A percentile compares a stretch with the other conserved stretches of the same genome.
These are phyloP conservation scores for Brassica balearica DNA, from an alignment of 441 rosid genomes.

Conservation along the genomic window DNA sequence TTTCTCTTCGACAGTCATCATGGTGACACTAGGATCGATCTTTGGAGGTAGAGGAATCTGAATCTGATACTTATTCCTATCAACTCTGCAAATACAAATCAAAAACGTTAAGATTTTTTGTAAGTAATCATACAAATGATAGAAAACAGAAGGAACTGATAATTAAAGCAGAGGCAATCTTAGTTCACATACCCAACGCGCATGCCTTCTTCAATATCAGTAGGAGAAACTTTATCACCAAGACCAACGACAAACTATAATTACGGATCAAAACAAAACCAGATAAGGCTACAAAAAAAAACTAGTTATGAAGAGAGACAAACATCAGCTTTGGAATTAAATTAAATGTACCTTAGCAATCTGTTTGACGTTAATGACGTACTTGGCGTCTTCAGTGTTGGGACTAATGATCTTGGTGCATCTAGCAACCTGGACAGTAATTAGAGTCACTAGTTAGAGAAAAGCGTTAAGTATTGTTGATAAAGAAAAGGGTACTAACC, in stretches of 20 bases:
- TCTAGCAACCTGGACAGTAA: conserved; percentile 75
- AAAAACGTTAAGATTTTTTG: not conserved
- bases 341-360: conserved; percentile 76
- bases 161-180: not conserved
- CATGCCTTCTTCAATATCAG: conserved; percentile 16
- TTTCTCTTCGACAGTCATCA: conserved; percentile 99
- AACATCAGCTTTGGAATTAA: not conserved
- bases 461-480: no score
- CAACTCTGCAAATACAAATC: conserved; percentile 66
- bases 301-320: not conserved
- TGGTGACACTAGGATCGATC: conserved; percentile 97
- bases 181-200: not conserved
- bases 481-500: conserved; percentile 31
- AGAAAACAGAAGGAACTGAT: not conserved
- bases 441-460: not conserved
- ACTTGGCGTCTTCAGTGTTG: conserved; percentile 94
- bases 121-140: not conserved
- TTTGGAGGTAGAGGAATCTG: conserved; percentile 99
- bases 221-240: conserved; percentile 72
- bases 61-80: conserved; percentile 96
- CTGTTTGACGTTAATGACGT: conserved; percentile 95
- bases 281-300: conserved; percentile 18
- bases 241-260: conserved; percentile 97
- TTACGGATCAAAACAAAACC: not conserved
- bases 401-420: conserved; percentile 96